phyloP scores from a whole-genome alignment of 495 filamentous ascomycete genomes.

The Talaromyces thailandensis region DNA sequence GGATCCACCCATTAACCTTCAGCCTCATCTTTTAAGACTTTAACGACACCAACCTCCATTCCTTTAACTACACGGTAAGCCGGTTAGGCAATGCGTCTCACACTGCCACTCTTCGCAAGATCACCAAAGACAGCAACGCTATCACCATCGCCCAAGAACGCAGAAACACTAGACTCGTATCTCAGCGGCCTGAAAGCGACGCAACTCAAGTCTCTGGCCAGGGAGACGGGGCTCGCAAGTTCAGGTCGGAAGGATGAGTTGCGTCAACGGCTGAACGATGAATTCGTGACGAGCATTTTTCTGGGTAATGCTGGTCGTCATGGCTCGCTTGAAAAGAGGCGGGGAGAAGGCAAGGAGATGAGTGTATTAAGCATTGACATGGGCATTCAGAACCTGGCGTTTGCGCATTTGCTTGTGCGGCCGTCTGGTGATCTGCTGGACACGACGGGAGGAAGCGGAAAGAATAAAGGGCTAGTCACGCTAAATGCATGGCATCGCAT shows the following conservation, averaged over 20 bases:
- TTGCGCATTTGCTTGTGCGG: constrained; percentile 31
- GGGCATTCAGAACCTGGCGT: constrained; percentile 79
- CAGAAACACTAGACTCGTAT: neutral
- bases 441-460: neutral
- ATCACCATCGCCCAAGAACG: constrained; percentile 4
- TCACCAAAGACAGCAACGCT: constrained; percentile 15
- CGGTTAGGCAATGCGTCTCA: constrained; percentile 5
- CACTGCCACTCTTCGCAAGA: neutral
- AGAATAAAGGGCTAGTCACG: neutral
- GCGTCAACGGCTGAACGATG: constrained; percentile 10
- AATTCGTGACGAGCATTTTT: constrained; percentile 2
- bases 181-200: constrained; percentile 33
- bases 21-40: no score
- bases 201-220: constrained; percentile 42
- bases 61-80: no score
- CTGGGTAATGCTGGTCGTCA: neutral
- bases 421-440: neutral
- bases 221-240: constrained; percentile 39
- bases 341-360: constrained; percentile 4
- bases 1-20: no score
- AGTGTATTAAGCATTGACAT: constrained; percentile 78
- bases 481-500: constrained; percentile 32
- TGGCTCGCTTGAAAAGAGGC: neutral
- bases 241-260: constrained; percentile 42
- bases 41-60: no score